Evolutionary conservation across 768 basidiomycete species (phyloP), one percentile per base, ranked within the genome.

Genomic region (Phaffia tasmanica): DNA sequence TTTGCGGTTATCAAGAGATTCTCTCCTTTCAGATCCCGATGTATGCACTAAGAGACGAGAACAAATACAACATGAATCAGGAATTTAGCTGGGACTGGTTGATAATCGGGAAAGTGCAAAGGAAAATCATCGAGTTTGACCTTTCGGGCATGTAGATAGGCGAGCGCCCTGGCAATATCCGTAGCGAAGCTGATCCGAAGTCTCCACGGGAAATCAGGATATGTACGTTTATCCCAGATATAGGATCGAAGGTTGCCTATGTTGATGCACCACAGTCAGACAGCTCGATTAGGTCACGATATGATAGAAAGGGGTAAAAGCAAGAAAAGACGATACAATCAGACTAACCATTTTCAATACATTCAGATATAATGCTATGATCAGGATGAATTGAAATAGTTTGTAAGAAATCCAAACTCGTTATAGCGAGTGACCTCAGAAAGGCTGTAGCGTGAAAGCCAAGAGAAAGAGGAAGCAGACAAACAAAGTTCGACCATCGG

Each of bases 1-100:
- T 99, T 99, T 48, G 86, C 79, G 0, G 93, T 97, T 25, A 97
- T 85, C n/a, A 98, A 83, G 30, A 98, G 81, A 71, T 99, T 99
- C 79, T 98, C 94, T 48, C 92, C 93, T 76, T 99, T 99, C 70
- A 99, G 81, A 77, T 99, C 94, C 14, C 80, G 76, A 68, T 81
- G 80, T 62, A 81, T 79, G 69, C 79, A 79, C 74, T 80, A 68
- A 16, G 1, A 32, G n/a, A 25, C 15, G 46, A 35, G 54, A 1
- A 15, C 62, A 47, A 15, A 14, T n/a, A 51, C 30, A 8, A n/a
- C 21, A 35, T 86, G 5, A 50, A 23, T 18, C 29, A 54, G 18
- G 86, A 87, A 75, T 18, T 54, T 15, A 53, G 62, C 18, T 32
- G 18, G 30, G 1, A 47, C 6, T 54, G 18, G 42, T 3, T 30